Base-by-base conservation (phyloP, 331 rosid species). In the Malus hybrid region DNA sequence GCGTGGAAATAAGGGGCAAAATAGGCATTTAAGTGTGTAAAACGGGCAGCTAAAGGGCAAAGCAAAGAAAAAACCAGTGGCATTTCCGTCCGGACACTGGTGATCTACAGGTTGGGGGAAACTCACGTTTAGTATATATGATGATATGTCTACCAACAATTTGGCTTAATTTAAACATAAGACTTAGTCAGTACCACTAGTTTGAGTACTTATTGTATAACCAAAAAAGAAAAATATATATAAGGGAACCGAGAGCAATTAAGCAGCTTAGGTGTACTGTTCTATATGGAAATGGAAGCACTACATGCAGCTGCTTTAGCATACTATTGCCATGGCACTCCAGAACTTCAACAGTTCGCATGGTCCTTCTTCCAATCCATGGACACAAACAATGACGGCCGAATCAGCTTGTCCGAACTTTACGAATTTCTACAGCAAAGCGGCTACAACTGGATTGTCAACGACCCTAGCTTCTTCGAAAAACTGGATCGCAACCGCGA, bases 281-380 rank as follows among this genome's bases (percentile, higher is more conserved):
- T 55, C 61, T 19, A 55, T 19, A 18, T 30, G 76, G 76, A 72
- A 72, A 74, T 63, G 63, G 70, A 74, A 62, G 48, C 46, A 19
- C 69, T 74, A 10, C 61, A 50, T 4, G 60, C 46, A 32, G 77
- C 77, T 2, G 77, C 70, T 44, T 19, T 3, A 28, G 70, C 63
- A 8, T 74, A 74, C 70, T 74, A 63, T 22, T 4, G 10, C 39
- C 24, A 74, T 12, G 69, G 77, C 70, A 16, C 46, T 12, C 44
- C 29, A 4, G 70, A 73, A 19, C n/a, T 62, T 11, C 32, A 46
- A 19, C 1, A 7, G 7, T 16, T 42, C 13, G 77, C 77, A 12
- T 12, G 69, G 63, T 28, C 60, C 7, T 74, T 46, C 77, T 74
- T 46, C 63, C 30, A 63, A 30, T 39, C 70, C 70, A 44, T 74